A percentile compares a stretch with the other conserved stretches of the same genome.
Conservation (phyloP, 768 basidiomycete genomes). For the Suillus brevipes region DNA sequence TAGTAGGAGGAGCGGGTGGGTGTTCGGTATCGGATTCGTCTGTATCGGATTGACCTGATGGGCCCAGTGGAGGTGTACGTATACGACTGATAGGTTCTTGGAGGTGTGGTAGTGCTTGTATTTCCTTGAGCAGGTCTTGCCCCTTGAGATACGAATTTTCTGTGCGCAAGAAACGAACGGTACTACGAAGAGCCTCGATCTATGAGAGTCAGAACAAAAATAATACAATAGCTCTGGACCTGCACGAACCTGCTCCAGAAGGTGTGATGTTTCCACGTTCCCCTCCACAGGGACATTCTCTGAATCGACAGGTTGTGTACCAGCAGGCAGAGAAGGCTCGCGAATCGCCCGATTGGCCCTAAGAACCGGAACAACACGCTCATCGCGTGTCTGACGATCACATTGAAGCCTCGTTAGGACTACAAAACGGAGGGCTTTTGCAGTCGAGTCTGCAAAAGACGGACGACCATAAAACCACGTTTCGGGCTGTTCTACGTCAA, state of each 20-base stretch:
- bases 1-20: conserved; percentile 43
- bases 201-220: conserved; percentile 32
- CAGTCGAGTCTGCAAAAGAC: conserved; percentile 39
- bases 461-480: conserved; percentile 3
- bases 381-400: conserved; percentile 61
- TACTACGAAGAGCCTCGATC: conserved; percentile 89
- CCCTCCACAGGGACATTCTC: conserved; percentile 73
- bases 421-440: conserved; percentile 63
- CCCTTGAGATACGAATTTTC: conserved; percentile 95
- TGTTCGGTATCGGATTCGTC: conserved; percentile 58
- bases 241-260: conserved; percentile 75
- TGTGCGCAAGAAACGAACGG: conserved; percentile 87
- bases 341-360: conserved; percentile 55
- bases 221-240: neutral
- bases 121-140: conserved; percentile 83
- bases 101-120: conserved; percentile 71
- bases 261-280: conserved; percentile 82
- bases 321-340: conserved; percentile 40
- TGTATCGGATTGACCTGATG: conserved; percentile 67
- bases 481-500: conserved; percentile 6
- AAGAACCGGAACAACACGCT: conserved; percentile 64
- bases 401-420: conserved; percentile 60
- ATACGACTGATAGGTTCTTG: conserved; percentile 46
- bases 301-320: conserved; percentile 51
- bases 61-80: conserved; percentile 66